A percentile compares a stretch with the other conserved stretches of the same genome.
These are phyloP conservation scores for Cutaneotrichosporon sp. DNA, from an alignment of 1,284 basidiomycete genomes.

Conservation along the genomic window DNA sequence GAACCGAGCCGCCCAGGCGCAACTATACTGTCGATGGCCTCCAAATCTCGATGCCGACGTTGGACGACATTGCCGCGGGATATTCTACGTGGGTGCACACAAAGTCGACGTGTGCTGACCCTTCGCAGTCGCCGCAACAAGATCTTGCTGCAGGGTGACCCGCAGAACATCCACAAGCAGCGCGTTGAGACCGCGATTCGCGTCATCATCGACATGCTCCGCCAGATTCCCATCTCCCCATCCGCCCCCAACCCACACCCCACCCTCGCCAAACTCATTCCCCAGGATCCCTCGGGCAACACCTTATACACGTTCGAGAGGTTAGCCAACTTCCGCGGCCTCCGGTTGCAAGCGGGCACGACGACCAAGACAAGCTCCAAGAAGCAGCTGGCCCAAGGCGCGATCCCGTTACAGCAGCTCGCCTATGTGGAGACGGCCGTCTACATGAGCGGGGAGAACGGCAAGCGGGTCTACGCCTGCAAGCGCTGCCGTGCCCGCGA, in stretches of 20 bases:
- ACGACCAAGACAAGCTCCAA: conserved; percentile 48
- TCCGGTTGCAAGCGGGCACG: conserved; percentile 45
- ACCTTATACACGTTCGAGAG: conserved; percentile 40
- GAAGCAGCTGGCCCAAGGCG: conserved; percentile 47
- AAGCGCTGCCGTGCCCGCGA: conserved; percentile 81
- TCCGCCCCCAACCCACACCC: conserved; percentile 29
- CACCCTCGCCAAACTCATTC: conserved; percentile 26
- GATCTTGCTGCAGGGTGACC: conserved; percentile 48
- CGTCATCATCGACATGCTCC: conserved; percentile 48
- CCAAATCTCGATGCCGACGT: conserved; percentile 23
- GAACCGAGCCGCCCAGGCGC: conserved; percentile 47
- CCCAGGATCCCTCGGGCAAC: conserved; percentile 34
- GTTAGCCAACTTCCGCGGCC: conserved; percentile 40
- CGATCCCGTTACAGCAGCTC: conserved; percentile 40
- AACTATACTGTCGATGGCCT: conserved; percentile 40
- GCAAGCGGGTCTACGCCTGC: conserved; percentile 68
- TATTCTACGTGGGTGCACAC: conserved; percentile 24
- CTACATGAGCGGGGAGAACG: conserved; percentile 47
- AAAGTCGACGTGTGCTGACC: conserved; percentile 14
- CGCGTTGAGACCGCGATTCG: conserved; percentile 52
- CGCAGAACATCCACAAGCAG: conserved; percentile 46
- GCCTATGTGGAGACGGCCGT: conserved; percentile 51
- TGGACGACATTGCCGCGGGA: conserved; percentile 34
- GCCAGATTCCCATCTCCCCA: conserved; percentile 37
- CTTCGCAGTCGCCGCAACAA: conserved; percentile 31